Percentiles rank a stretch among this genome's conserved stretches.
Conservation (phyloP, 257 asterid species). For the Capsicum chinense region DNA sequence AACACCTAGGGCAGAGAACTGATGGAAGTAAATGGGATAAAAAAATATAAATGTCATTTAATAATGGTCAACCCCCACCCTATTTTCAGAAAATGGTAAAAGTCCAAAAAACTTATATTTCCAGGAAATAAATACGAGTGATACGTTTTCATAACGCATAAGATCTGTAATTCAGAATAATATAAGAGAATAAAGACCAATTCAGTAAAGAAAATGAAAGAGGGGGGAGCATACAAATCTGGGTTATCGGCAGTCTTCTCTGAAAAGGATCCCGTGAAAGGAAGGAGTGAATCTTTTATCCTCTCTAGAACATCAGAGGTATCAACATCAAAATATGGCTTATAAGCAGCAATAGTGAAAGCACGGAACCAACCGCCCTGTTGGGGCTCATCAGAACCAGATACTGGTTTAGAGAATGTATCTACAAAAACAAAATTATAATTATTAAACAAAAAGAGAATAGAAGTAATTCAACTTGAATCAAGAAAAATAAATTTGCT, state of each 20-base stretch:
- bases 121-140: neutral
- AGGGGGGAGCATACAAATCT: conserved; percentile 67
- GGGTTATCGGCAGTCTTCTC: conserved; percentile 89
- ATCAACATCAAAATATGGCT: conserved; percentile 96
- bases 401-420: conserved; percentile 74
- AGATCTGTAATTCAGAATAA: neutral
- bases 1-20: conserved; percentile 1
- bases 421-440: conserved; percentile 51
- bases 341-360: conserved; percentile 87
- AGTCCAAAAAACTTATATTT: neutral
- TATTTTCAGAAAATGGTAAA: neutral
- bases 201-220: conserved; percentile 18
- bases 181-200: neutral
- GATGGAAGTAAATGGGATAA: conserved; percentile 12
- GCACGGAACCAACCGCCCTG: conserved; percentile 86
- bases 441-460: conserved; percentile 20
- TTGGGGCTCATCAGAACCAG: conserved; percentile 78
- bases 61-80: neutral
- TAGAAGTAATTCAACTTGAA: neutral
- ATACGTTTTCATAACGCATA: neutral
- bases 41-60: neutral
- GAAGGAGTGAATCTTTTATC: conserved; percentile 85
- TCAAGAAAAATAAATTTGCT: neutral
- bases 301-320: conserved; percentile 93
- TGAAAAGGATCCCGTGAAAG: conserved; percentile 81